Percentiles rank a stretch among this genome's conserved stretches.
These are phyloP conservation scores for Hirschfeldia incana DNA, from an alignment of 345 rosid genomes.

Conservation along the genomic window DNA sequence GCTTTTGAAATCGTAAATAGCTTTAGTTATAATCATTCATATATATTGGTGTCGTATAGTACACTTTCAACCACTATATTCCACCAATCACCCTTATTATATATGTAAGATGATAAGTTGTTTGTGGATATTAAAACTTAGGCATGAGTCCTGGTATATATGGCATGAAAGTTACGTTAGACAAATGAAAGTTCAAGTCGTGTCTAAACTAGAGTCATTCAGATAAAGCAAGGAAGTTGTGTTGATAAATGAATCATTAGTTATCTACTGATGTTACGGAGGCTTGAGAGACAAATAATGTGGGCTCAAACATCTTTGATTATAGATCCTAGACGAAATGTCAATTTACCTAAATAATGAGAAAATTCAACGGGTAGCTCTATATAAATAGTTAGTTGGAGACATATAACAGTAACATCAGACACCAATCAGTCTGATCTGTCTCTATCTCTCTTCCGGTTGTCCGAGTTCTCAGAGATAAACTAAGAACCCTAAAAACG, in stretches of 20 bases:
- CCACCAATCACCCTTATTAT: background rate
- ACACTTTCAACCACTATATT: background rate
- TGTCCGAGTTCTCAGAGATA: slow-evolving; percentile 9
- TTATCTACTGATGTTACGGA: slow-evolving; percentile 15
- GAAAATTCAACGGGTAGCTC: background rate
- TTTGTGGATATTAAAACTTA: background rate
- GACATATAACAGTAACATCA: slow-evolving; percentile 10
- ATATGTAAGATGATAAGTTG: background rate
- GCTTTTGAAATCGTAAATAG: background rate
- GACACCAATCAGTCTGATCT: slow-evolving; percentile 3
- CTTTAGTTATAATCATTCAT: background rate
- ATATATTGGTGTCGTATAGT: background rate
- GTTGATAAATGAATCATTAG: slow-evolving; percentile 29
- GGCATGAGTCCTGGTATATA: background rate
- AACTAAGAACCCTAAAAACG: slow-evolving; percentile 1
- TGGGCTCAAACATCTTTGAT: slow-evolving; percentile 18
- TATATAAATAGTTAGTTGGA: slow-evolving; percentile 25
- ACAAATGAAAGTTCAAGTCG: slow-evolving; percentile 17
- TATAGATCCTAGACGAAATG: slow-evolving; percentile 28
- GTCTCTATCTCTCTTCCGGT: background rate
- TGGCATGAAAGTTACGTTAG: slow-evolving; percentile 12
- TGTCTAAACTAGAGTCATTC: slow-evolving; percentile 14
- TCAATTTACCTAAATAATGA: slow-evolving; percentile 4
- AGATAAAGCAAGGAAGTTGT: slow-evolving; percentile 30
- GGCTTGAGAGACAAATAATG: background rate